Evolutionary conservation across 306 rosid genomes (phyloP).

Genomic region (Casuarina glauca): DNA sequence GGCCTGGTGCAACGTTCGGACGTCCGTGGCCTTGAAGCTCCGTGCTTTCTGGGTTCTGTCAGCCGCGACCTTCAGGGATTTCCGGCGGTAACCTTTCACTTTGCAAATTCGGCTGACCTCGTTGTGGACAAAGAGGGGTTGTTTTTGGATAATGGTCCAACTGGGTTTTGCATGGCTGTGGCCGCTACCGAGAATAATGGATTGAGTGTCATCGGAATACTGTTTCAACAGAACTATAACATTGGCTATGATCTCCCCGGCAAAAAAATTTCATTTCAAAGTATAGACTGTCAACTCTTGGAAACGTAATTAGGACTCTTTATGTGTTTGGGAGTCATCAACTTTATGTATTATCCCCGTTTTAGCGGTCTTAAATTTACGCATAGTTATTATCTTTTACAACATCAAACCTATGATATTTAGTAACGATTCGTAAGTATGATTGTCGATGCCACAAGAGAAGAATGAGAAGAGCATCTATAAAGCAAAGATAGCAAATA

Average conservation of each 20-base stretch:
- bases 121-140: slow-evolving; percentile 33
- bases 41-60: slow-evolving; percentile 33
- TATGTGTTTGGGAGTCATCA: no score
- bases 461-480: no score
- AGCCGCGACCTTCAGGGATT: slow-evolving; percentile 36
- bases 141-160: slow-evolving; percentile 9
- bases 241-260: slow-evolving; percentile 38
- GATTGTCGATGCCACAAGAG: no score
- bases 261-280: slow-evolving; percentile 30
- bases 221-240: slow-evolving; percentile 46
- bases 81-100: slow-evolving; percentile 40
- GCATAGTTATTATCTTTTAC: no score
- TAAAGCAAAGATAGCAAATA: no score
- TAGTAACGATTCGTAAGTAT: no score
- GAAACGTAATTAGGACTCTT: background rate
- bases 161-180: slow-evolving; percentile 29
- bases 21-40: background rate
- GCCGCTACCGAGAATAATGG: background rate
- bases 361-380: no score
- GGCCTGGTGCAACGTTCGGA: background rate
- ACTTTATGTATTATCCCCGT: no score
- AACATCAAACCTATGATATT: no score
- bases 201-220: slow-evolving; percentile 24
- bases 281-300: slow-evolving; percentile 45
- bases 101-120: slow-evolving; percentile 38